Conservation (phyloP, 1,139 yeast species). For the Taphrina sp. region DNA sequence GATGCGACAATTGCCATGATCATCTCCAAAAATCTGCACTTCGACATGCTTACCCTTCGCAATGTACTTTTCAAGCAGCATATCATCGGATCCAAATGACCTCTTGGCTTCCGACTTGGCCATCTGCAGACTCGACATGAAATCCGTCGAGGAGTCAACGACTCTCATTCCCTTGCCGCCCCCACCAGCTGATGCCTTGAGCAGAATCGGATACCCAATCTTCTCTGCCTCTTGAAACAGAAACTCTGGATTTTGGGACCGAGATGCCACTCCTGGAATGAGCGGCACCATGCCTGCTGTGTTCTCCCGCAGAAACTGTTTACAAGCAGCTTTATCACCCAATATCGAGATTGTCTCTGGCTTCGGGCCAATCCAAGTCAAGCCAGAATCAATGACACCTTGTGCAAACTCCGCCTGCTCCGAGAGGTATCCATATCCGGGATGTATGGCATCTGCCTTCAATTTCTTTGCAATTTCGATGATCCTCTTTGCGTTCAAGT, state of each 20-base stretch:
- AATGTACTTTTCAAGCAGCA: constrained; percentile 88
- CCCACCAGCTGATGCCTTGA: constrained; percentile 97
- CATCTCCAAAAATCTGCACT: constrained; percentile 95
- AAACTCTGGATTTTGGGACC: constrained; percentile 47
- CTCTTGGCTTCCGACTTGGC: constrained; percentile 92
- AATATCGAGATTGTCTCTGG: constrained; percentile 58
- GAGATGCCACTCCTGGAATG: constrained; percentile 80
- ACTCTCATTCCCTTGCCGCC: constrained; percentile 98
- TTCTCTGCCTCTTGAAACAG: constrained; percentile 71
- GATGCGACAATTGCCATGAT: constrained; percentile 85
- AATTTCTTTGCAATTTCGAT: constrained; percentile 78
- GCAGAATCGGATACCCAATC: constrained; percentile 88
- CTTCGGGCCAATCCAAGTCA: constrained; percentile 90
- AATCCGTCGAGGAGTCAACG: constrained; percentile 76
- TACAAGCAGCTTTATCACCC: constrained; percentile 93
- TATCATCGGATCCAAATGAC: constrained; percentile 93
- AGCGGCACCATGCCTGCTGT: constrained; percentile 79
- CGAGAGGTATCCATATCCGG: constrained; percentile 94
- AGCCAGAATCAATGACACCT: constrained; percentile 74
- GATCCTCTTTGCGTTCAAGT: constrained; percentile 65
- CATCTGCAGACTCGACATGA: constrained; percentile 77
- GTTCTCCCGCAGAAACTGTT: constrained; percentile 72
- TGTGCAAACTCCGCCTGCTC: constrained; percentile 97
- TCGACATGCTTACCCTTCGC: constrained; percentile 95
- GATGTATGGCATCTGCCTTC: constrained; percentile 88